Evolutionary conservation across 768 basidiomycete species (phyloP).

Genomic region (Rhizopogon vinicolor): DNA sequence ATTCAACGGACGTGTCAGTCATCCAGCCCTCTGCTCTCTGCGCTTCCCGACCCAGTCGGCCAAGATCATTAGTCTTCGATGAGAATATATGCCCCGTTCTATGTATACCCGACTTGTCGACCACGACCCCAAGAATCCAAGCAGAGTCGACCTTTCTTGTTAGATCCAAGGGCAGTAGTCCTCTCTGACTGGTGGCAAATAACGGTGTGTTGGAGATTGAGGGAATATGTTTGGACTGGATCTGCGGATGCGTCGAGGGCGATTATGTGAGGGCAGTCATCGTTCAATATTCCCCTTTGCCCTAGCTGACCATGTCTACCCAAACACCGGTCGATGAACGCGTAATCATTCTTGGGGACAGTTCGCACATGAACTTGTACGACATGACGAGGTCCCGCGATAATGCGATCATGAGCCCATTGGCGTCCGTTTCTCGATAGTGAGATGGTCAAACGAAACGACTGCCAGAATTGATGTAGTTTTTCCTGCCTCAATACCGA

Average conservation of each 20-base stretch:
- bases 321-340: conserved; percentile 77
- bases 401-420: conserved; percentile 37
- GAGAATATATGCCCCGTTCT: conserved; percentile 72
- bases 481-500: too few species aligned
- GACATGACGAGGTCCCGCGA: conserved; percentile 66
- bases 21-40: background rate
- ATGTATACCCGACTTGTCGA: conserved; percentile 53
- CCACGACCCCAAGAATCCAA: conserved; percentile 23
- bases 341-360: conserved; percentile 17
- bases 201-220: conserved; percentile 54
- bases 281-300: conserved; percentile 6
- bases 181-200: conserved; percentile 40
- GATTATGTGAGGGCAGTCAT: conserved; percentile 29
- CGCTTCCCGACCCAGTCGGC: conserved; percentile 56
- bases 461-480: conserved; percentile 7
- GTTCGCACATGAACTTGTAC: conserved; percentile 42
- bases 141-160: conserved; percentile 65
- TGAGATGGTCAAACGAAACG: conserved; percentile 9
- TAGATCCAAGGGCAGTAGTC: conserved; percentile 56
- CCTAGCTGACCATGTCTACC: conserved; percentile 48
- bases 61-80: conserved; percentile 34
- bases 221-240: conserved; percentile 28
- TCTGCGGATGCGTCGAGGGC: conserved; percentile 23
- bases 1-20: conserved; percentile 7
- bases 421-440: conserved; percentile 13